Evolutionary conservation across 2,329 filamentous ascomycete species (phyloP).

Genomic region (Pleurostoma richardsiae): DNA sequence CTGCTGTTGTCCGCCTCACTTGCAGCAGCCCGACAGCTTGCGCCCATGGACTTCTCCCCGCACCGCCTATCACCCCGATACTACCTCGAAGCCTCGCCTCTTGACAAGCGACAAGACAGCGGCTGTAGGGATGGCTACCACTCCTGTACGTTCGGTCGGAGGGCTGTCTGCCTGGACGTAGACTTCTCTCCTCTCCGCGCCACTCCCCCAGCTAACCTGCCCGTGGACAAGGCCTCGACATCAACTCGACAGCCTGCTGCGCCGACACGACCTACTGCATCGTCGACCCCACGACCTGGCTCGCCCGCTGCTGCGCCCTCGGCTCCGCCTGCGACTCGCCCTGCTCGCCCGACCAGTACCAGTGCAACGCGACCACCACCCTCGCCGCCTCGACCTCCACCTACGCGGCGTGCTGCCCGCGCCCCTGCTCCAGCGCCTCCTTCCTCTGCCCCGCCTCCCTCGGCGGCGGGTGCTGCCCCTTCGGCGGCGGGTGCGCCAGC

Average conservation of each 20-base stretch:
- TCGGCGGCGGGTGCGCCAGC: constrained; percentile 34
- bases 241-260: constrained; percentile 20
- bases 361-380: constrained; percentile 20
- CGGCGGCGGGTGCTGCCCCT: constrained; percentile 23
- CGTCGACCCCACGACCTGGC: constrained; percentile 14
- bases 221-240: constrained; percentile 15
- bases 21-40: not conserved
- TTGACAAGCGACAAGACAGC: not conserved
- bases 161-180: no score
- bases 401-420: constrained; percentile 19
- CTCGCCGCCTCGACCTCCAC: constrained; percentile 9
- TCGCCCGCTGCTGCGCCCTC: constrained; percentile 22
- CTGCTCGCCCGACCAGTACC: constrained; percentile 21
- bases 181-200: not conserved
- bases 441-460: constrained; percentile 24
- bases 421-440: constrained; percentile 21
- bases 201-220: not conserved
- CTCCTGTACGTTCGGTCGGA: not conserved
- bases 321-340: constrained; percentile 20
- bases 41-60: not conserved
- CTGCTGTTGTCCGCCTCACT: no score
- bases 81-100: not conserved
- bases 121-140: not conserved
- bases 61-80: not conserved
- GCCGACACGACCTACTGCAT: constrained; percentile 22